Conservation (phyloP, 495 filamentous ascomycete species). For the Endocarpon pusillum region DNA sequence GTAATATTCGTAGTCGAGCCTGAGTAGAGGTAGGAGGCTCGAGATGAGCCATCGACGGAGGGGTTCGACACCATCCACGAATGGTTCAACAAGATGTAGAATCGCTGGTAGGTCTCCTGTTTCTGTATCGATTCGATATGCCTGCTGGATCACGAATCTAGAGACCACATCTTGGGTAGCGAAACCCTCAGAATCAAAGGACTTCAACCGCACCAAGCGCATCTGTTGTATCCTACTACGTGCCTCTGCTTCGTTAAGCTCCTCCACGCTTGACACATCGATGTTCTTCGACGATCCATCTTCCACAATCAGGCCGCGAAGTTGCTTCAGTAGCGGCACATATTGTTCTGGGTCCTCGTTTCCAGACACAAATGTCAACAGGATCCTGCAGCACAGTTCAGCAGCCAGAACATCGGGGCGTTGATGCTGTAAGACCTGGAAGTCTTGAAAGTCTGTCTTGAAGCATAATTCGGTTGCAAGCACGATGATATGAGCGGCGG, state of each 20-base stretch:
- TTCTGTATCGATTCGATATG: slow-evolving; percentile 59
- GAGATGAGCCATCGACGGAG: slow-evolving; percentile 66
- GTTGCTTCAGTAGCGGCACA: slow-evolving; percentile 36
- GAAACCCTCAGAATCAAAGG: too few relatives aligned
- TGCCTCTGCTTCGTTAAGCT: slow-evolving; percentile 46
- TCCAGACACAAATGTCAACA: slow-evolving; percentile 76
- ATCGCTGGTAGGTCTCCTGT: slow-evolving; percentile 60
- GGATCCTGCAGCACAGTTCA: slow-evolving; percentile 57
- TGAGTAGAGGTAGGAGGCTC: slow-evolving; percentile 56
- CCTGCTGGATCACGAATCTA: slow-evolving; percentile 61
- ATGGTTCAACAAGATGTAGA: slow-evolving; percentile 54
- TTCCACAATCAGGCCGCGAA: too few relatives aligned
- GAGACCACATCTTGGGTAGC: too few relatives aligned
- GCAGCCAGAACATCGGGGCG: slow-evolving; percentile 41
- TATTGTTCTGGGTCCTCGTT: slow-evolving; percentile 49
- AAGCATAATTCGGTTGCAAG: slow-evolving; percentile 29
- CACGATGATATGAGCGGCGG: slow-evolving; percentile 31
- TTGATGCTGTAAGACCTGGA: slow-evolving; percentile 43
- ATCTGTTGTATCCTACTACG: slow-evolving; percentile 54
- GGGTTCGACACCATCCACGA: slow-evolving; percentile 46
- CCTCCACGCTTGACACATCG: slow-evolving; percentile 41
- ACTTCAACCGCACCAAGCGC: slow-evolving; percentile 42
- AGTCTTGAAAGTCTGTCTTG: slow-evolving; percentile 37
- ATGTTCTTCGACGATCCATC: slow-evolving; percentile 20
- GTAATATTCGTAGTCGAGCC: slow-evolving; percentile 76